Base-by-base conservation (phyloP, 2,329 filamentous ascomycete genomes). In the Cytospora leucostoma region DNA sequence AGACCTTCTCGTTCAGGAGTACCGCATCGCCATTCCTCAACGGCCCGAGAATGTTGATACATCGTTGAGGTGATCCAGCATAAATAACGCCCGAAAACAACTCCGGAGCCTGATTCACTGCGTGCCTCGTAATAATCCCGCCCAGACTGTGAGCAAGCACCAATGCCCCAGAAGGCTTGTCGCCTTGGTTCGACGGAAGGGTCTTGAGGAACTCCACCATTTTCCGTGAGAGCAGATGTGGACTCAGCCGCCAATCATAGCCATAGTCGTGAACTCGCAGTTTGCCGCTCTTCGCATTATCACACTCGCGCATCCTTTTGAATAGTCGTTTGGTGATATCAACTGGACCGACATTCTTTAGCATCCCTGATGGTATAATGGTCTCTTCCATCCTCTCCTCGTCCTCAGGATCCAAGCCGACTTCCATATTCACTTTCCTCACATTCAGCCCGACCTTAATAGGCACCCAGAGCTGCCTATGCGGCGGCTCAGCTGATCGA, bases 201-300 rank as follows among this genome's bases (percentile, higher is more conserved):
- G 77, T 80, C 71, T 90, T 86, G 15, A 98, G 79, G 70, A 91
- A 97, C 19, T 83, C 77, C 40, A 88, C 85, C n/a, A 98, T 78
- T 65, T 86, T 86, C 53, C 82, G 80, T 3, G 90, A 93, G 0
- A 95, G 82, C 0, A 92, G 79, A 70, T 89, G 84, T 0, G 94
- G 94, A 67, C 91, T 95, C 47, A 97, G 79, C 17, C 94, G 84
- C 94, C 94, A 98, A 76, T 98, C 94, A 70, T 97, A 98, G 19
- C 93, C 93, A 72, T 94, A 98, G 70, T 97, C 89, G 80, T 93
- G 93, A 0, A 97, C 84, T 54, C 92, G 83, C 7, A 97, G 78
- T 66, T 84, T 88, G 8, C 91, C 92, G 4, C 79, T 82, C 59
- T 84, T 83, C 1, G 85, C 87, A 70, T 96, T 96, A 13, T 92